Percentiles rank a stretch among this genome's conserved stretches.
Conservation (phyloP, 768 basidiomycete species). For the Suillus plorans region DNA sequence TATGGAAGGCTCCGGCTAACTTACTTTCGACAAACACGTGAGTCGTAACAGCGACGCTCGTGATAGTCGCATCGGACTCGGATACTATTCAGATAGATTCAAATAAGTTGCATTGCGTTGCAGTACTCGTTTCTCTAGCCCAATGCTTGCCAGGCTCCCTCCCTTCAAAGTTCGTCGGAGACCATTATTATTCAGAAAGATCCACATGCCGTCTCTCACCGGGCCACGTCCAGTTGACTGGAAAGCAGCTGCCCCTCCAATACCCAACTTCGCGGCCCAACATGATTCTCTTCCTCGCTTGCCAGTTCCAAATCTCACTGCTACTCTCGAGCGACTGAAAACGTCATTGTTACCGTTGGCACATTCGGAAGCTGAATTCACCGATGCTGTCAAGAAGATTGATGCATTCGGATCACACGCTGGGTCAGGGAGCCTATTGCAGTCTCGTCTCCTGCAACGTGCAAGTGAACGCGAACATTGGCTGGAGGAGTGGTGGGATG, state of each 20-base stretch:
- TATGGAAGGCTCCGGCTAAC: neutral
- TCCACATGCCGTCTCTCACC: conserved; percentile 15
- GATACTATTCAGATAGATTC: neutral
- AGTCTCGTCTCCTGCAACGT: conserved; percentile 58
- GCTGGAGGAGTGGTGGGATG: conserved; percentile 97
- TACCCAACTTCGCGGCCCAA: conserved; percentile 69
- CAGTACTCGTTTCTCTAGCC: neutral
- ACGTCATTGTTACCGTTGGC: conserved; percentile 74
- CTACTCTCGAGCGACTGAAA: conserved; percentile 69
- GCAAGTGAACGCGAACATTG: conserved; percentile 65
- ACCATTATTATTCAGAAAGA: neutral
- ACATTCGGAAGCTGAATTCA: conserved; percentile 57
- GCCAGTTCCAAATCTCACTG: conserved; percentile 68
- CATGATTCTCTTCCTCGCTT: conserved; percentile 57
- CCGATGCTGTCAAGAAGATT: conserved; percentile 57
- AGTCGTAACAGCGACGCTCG: neutral
- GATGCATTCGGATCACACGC: conserved; percentile 53
- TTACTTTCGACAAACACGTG: neutral
- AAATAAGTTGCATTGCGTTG: neutral
- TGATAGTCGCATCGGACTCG: neutral
- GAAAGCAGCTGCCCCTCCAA: conserved; percentile 69
- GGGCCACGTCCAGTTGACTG: conserved; percentile 53
- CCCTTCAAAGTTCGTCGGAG: neutral
- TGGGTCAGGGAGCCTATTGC: conserved; percentile 54
- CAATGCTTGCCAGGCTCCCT: neutral